Base-by-base conservation (phyloP, 2,329 filamentous ascomycete genomes). In the Neoascochyta sp. region DNA sequence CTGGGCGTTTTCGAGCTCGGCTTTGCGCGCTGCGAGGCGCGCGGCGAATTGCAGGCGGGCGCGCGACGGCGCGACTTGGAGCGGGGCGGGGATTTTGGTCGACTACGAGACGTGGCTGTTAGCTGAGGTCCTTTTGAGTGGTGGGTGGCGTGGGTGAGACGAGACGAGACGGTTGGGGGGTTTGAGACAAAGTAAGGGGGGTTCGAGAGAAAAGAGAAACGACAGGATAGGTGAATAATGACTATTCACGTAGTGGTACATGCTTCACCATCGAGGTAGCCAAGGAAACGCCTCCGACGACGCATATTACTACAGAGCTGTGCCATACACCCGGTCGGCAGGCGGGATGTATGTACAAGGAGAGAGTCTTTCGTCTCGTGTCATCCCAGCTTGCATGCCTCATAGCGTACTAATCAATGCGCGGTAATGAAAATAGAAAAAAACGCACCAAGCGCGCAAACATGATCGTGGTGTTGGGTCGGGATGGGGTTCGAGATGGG, bases 21-120 rank as follows among this genome's bases (percentile, higher is more conserved):
- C 57, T 36, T 67, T 66, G 22, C 62, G 86, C 78, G 52, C 61
- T 3, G 68, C 69, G 9, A 96, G 73, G 9, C 89, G 80, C 9
- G 86, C 85, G n/a, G 88, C 89, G n/a, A 96, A 76, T 62, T 94
- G 87, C 32, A 87, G 74, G 28, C 90, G 80, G 6, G 90, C 90
- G 29, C 90, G 80, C 6, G 87, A 93, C 2, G 90, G 89, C 1
- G 85, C 81, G 19, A 90, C 80, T 59, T 90, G 92, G 52, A 95
- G 78, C 74, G 50, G 48, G 75, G 78, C 25, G 74, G 51, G 44
- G n/a, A 44, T 31, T 15, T 41, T 45, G 16, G 41, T 29, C 47
- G n/a, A n/a, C n/a, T n/a, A n/a, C n/a, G n/a, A n/a, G n/a, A n/a
- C n/a, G n/a, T n/a, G n/a, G 30, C 7, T 21, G 21, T 11, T 14